A percentile compares a stretch with the other conserved stretches of the same genome.
Conservation (phyloP, 2,329 filamentous ascomycete species). For the Septoria linicola region DNA sequence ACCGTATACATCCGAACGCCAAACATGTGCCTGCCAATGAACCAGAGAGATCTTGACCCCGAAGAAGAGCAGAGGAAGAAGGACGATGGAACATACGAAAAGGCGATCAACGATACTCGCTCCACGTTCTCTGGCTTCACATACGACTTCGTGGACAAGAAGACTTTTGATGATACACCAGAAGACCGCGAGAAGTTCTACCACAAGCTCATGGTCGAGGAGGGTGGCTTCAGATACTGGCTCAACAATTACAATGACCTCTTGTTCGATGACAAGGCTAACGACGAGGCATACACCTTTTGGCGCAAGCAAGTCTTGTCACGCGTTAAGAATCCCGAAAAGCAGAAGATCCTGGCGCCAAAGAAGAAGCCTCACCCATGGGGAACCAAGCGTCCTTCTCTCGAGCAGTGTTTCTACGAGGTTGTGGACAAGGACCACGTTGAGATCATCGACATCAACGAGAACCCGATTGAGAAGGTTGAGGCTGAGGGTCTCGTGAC, state of each 20-base stretch:
- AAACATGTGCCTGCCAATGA: slow-evolving; percentile 64
- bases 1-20: slow-evolving; percentile 53
- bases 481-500: slow-evolving; percentile 43
- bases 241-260: slow-evolving; percentile 43
- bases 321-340: slow-evolving; percentile 52
- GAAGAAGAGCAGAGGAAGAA: slow-evolving; percentile 52
- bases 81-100: slow-evolving; percentile 41
- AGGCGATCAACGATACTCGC: slow-evolving; percentile 29
- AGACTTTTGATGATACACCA: slow-evolving; percentile 49
- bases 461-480: slow-evolving; percentile 42
- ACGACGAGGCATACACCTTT: slow-evolving; percentile 42
- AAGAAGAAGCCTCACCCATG: slow-evolving; percentile 54
- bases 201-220: slow-evolving; percentile 28
- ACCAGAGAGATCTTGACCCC: slow-evolving; percentile 44
- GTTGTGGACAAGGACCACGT: slow-evolving; percentile 43
- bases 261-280: slow-evolving; percentile 39
- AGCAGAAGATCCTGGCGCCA: slow-evolving; percentile 55
- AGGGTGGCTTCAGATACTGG: slow-evolving; percentile 47
- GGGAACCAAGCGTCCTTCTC: slow-evolving; percentile 45
- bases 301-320: slow-evolving; percentile 43
- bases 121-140: slow-evolving; percentile 56
- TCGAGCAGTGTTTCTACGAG: slow-evolving; percentile 49
- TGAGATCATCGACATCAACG: slow-evolving; percentile 43
- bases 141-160: slow-evolving; percentile 54
- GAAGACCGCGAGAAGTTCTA: slow-evolving; percentile 51